A percentile compares a stretch with the other conserved stretches of the same genome.
phyloP scores from a whole-genome alignment of 2,329 filamentous ascomycete species.

The Alternaria sp. region DNA sequence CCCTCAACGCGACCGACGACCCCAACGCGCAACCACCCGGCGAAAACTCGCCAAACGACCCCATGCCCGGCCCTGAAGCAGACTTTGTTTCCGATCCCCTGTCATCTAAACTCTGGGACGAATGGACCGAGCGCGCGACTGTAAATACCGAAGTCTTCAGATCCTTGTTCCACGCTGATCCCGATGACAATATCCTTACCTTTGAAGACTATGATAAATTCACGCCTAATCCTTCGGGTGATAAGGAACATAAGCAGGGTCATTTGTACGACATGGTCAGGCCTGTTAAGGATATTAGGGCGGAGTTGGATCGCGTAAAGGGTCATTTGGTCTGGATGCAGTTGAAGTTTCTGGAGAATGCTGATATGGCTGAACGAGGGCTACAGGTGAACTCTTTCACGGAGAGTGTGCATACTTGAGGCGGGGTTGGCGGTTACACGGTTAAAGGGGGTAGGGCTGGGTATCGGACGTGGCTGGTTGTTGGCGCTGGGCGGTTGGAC shows the following conservation, averaged over 20 bases:
- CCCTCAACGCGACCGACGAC: constrained; percentile 69
- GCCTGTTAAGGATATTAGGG: constrained; percentile 70
- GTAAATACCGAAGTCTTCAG: constrained; percentile 78
- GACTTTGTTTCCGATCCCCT: constrained; percentile 70
- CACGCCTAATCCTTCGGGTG: constrained; percentile 61
- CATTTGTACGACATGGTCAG: constrained; percentile 82
- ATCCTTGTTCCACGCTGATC: constrained; percentile 86
- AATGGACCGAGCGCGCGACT: constrained; percentile 74
- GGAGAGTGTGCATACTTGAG: constrained; percentile 79
- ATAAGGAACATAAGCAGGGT: constrained; percentile 73
- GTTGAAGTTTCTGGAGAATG: constrained; percentile 83
- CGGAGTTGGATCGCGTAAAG: constrained; percentile 79
- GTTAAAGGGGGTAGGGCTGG: neutral
- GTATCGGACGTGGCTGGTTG: neutral
- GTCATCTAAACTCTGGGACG: constrained; percentile 64
- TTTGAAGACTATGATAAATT: constrained; percentile 91
- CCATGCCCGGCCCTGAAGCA: constrained; percentile 73
- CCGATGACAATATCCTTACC: constrained; percentile 85
- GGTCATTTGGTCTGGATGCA: constrained; percentile 97
- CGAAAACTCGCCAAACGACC: constrained; percentile 72
- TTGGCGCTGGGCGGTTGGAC: neutral
- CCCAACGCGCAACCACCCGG: constrained; percentile 80
- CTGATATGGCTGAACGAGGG: constrained; percentile 87
- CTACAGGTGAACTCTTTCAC: constrained; percentile 86
- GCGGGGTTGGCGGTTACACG: neutral